Evolutionary conservation across 495 filamentous ascomycete genomes (phyloP).

Genomic region (Trichocladium uniseriatum): DNA sequence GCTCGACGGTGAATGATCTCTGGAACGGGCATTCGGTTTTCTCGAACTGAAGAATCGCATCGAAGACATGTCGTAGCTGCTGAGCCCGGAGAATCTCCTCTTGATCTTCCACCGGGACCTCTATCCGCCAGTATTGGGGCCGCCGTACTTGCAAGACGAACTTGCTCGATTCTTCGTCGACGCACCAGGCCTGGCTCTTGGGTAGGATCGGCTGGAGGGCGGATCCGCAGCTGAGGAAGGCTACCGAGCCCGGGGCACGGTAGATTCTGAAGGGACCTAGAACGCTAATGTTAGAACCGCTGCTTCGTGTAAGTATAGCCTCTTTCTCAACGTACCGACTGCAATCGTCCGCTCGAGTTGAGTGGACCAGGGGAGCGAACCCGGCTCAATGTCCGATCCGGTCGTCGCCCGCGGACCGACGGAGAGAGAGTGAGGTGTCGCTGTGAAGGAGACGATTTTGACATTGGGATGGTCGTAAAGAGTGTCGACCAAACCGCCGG

Average conservation of each 20-base stretch:
- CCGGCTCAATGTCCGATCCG: conserved; percentile 32
- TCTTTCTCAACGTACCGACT: conserved; percentile 43
- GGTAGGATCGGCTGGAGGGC: conserved; percentile 76
- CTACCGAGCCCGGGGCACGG: conserved; percentile 66
- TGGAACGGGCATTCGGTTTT: conserved; percentile 80
- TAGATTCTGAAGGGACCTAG: conserved; percentile 71
- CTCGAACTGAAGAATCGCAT: conserved; percentile 69
- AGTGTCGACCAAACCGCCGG: conserved; percentile 48
- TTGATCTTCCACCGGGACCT: conserved; percentile 54
- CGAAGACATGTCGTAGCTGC: conserved; percentile 59
- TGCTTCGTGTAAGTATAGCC: not conserved
- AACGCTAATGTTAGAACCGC: not conserved
- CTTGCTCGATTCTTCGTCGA: conserved; percentile 67
- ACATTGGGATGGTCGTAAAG: conserved; percentile 60
- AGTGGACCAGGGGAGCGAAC: conserved; percentile 64
- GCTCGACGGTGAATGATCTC: conserved; percentile 60
- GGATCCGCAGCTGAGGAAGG: conserved; percentile 74
- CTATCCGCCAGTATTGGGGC: conserved; percentile 81
- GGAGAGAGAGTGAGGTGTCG: conserved; percentile 35
- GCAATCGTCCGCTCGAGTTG: conserved; percentile 74
- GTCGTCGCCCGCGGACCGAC: conserved; percentile 28
- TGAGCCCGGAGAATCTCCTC: conserved; percentile 52
- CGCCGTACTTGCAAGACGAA: conserved; percentile 74
- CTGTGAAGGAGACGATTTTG: conserved; percentile 56
- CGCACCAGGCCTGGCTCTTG: conserved; percentile 87